These are phyloP conservation scores for Lactarius evosmus DNA, from an alignment of 768 basidiomycete species.

Conservation along the genomic window DNA sequence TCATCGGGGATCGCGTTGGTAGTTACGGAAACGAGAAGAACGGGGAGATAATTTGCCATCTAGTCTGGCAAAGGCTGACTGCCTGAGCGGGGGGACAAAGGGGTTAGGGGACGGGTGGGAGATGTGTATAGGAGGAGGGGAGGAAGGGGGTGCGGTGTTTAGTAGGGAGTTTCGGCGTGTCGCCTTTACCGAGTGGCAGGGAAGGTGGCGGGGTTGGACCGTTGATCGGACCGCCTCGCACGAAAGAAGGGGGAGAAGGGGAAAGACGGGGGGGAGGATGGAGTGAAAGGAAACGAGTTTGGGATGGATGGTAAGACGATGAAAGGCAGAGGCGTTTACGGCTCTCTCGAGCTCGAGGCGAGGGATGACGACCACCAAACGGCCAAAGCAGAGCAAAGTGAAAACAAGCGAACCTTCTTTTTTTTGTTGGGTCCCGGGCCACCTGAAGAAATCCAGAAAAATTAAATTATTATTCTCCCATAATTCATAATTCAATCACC, in stretches of 20 bases:
- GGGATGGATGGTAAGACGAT: background rate
- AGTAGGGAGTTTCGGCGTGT: background rate
- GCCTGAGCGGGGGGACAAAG: background rate
- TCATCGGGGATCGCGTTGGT: slow-evolving; percentile 62
- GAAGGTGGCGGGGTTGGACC: background rate
- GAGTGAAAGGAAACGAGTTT: background rate
- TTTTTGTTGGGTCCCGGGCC: background rate
- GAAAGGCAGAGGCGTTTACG: slow-evolving; percentile 11
- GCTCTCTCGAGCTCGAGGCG: slow-evolving; percentile 6
- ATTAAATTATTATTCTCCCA: slow-evolving; percentile 4
- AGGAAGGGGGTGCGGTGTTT: background rate
- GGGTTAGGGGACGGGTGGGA: background rate
- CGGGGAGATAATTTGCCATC: slow-evolving; percentile 70
- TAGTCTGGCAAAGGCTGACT: background rate
- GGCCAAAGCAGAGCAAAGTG: slow-evolving; percentile 5
- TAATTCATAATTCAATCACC: background rate
- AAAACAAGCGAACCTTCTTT: background rate
- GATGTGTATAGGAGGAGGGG: background rate
- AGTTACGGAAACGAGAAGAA: slow-evolving; percentile 61
- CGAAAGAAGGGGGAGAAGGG: background rate
- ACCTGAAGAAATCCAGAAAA: background rate
- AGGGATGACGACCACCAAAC: slow-evolving; percentile 17
- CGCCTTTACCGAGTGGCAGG: slow-evolving; percentile 10
- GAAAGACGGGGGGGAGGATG: background rate
- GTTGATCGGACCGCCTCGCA: slow-evolving; percentile 8